Conservation (phyloP, 139 green algal species). For the Tetraselmis chui region DNA sequence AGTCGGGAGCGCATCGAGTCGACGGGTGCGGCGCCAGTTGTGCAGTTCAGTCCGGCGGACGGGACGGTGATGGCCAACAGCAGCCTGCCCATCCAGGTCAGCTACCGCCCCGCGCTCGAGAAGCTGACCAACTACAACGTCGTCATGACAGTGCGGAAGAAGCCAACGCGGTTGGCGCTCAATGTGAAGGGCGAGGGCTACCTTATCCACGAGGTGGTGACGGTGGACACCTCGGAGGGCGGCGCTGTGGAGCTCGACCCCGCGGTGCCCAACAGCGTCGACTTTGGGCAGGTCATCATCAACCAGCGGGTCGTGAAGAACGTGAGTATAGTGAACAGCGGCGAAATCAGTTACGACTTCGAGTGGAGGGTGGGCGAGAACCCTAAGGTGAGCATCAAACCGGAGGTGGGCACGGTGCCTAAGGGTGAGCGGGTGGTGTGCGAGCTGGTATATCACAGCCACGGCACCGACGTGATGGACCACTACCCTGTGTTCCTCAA, state of each 20-base stretch:
- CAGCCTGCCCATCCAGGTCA: conserved; percentile 34
- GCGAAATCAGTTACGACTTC: conserved; percentile 57
- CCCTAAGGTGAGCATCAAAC: conserved; percentile 44
- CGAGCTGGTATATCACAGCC: conserved; percentile 61
- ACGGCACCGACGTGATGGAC: conserved; percentile 36
- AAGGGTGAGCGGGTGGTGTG: conserved; percentile 44
- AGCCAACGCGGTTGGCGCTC: conserved; percentile 55
- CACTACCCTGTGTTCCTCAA: conserved; percentile 36
- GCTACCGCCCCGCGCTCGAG: conserved; percentile 48
- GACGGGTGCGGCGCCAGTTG: conserved; percentile 24
- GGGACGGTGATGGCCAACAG: conserved; percentile 49
- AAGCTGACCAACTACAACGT: conserved; percentile 67
- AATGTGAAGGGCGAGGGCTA: conserved; percentile 81
- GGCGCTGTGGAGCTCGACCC: conserved; percentile 35
- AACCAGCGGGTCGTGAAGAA: conserved; percentile 52
- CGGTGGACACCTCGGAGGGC: conserved; percentile 50
- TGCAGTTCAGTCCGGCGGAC: conserved; percentile 46
- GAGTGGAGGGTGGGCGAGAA: conserved; percentile 53
- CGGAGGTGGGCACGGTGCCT: conserved; percentile 46
- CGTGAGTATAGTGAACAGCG: conserved; percentile 58
- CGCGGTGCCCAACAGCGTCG: conserved; percentile 40
- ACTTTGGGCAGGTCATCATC: conserved; percentile 72
- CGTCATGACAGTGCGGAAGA: conserved; percentile 49
- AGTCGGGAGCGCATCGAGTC: conserved; percentile 34
- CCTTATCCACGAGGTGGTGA: conserved; percentile 49